These are phyloP conservation scores for Blastobotrys robertii DNA, from an alignment of 805 yeast species.

Conservation along the genomic window DNA sequence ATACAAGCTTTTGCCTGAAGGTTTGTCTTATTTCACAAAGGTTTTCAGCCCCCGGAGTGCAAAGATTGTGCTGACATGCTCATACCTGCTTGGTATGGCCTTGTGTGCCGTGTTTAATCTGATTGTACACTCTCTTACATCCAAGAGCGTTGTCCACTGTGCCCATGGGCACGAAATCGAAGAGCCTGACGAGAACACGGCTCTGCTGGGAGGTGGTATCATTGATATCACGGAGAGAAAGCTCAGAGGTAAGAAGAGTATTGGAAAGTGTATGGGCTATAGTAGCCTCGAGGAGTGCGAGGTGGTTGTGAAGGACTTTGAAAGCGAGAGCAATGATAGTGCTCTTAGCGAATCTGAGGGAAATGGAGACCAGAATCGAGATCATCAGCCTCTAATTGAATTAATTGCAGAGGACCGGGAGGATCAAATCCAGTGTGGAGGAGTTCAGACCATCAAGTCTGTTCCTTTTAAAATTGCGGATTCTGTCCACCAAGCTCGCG, in stretches of 20 bases:
- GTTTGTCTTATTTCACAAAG: slow-evolving; percentile 36
- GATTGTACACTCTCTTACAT: slow-evolving; percentile 61
- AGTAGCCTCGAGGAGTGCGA: slow-evolving; percentile 18
- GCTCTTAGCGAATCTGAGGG: too few species aligned
- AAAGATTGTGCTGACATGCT: slow-evolving; percentile 31
- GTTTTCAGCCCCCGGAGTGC: slow-evolving; percentile 20
- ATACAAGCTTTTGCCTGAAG: slow-evolving; percentile 66
- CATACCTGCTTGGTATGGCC: slow-evolving; percentile 49
- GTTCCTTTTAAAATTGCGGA: too few species aligned
- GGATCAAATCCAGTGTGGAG: too few species aligned
- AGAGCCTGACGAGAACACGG: neutral
- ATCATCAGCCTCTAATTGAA: too few species aligned
- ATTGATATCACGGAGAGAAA: slow-evolving; percentile 13
- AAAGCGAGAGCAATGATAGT: neutral
- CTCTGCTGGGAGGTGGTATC: slow-evolving; percentile 1
- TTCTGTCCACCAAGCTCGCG: too few species aligned
- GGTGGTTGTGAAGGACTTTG: neutral
- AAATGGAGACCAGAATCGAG: too few species aligned
- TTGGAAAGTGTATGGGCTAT: slow-evolving; percentile 43
- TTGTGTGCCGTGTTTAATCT: slow-evolving; percentile 53
- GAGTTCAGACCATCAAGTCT: too few species aligned
- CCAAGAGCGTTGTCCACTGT: slow-evolving; percentile 80
- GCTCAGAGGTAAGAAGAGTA: slow-evolving; percentile 17
- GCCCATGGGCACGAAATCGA: slow-evolving; percentile 39
- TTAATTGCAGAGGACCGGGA: too few species aligned